phyloP scores from a whole-genome alignment of 768 basidiomycete species.

The Tylopilus felleus region DNA sequence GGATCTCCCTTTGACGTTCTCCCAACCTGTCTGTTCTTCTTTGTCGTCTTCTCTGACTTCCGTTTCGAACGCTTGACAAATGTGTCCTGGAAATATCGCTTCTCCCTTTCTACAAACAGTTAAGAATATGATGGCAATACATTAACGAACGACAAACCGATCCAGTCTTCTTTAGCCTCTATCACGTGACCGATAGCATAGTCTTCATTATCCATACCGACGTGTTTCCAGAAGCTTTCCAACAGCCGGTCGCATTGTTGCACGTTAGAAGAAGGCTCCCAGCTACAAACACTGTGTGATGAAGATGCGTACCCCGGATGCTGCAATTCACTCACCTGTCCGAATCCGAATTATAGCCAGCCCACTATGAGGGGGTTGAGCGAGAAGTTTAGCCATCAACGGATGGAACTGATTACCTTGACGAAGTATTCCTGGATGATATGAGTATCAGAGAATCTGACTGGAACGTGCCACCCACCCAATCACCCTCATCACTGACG shows the following conservation, averaged over 20 bases:
- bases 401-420: constrained; percentile 44
- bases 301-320: not conserved
- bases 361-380: constrained; percentile 51
- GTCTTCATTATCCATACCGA: constrained; percentile 56
- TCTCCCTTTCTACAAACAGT: constrained; percentile 36
- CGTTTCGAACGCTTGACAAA: constrained; percentile 22
- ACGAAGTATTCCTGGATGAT: constrained; percentile 57
- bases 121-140: not conserved
- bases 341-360: constrained; percentile 51
- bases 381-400: not conserved
- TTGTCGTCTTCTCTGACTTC: constrained; percentile 13
- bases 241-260: constrained; percentile 54
- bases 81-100: constrained; percentile 32
- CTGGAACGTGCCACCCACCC: constrained; percentile 40
- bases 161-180: constrained; percentile 51
- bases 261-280: constrained; percentile 67
- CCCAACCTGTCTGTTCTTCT: constrained; percentile 20
- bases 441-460: not conserved
- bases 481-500: constrained; percentile 45
- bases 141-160: constrained; percentile 38
- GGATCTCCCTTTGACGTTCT: not conserved
- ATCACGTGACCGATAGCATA: constrained; percentile 47
- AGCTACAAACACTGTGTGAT: constrained; percentile 39
- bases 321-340: constrained; percentile 45
- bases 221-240: constrained; percentile 58